Base-by-base conservation (phyloP, 1,284 basidiomycete genomes). In the Agroathelia rolfsii region DNA sequence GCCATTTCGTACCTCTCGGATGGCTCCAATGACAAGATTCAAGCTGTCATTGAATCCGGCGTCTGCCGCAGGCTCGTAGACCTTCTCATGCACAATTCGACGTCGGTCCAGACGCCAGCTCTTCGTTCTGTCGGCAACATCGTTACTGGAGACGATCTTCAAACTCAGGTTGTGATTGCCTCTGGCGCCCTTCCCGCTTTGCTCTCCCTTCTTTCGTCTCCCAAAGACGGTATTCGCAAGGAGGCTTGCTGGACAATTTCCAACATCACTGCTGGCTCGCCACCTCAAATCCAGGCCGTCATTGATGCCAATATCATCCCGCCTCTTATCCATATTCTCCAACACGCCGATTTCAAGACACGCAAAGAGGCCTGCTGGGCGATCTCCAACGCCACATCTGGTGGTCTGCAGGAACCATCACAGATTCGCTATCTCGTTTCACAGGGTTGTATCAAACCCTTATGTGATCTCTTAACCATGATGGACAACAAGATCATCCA, bases 401-500 rank as follows among this genome's bases (percentile, higher is more conserved):
- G 95, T 41, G 95, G 93, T 46, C 74, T 98, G 16, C 90, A 95
- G 49, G 92, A 99, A 56, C 95, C 95, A 30, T 68, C 81, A 29
- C 95, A 98, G 62, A 98, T 99, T 50, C 87, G 95, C 35, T 99
- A 98, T 62, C 85, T 99, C 37, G 95, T 99, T 41, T 72, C 76
- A 17, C 94, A 98, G 57, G 95, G 95, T 27, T 96, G 93, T 67
- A 96, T 98, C 66, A 96, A 96, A 64, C 95, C 95, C 14, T 70
- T 99, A 34, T 98, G 95, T 55, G 94, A 98, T 52, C 66, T 99
- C 27, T 70, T 99, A 35, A 83, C 79, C 28, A 93, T 90, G 65
- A 93, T 97, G 87, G 95, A 99, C 66, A 98, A 98, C 76, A 98
- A 98, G 69, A 96, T 98, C 51, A 99, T 99, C 49, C 95, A 98